These are phyloP conservation scores for Albifimbria verrucaria DNA, from an alignment of 2,329 filamentous ascomycete species.

Conservation along the genomic window DNA sequence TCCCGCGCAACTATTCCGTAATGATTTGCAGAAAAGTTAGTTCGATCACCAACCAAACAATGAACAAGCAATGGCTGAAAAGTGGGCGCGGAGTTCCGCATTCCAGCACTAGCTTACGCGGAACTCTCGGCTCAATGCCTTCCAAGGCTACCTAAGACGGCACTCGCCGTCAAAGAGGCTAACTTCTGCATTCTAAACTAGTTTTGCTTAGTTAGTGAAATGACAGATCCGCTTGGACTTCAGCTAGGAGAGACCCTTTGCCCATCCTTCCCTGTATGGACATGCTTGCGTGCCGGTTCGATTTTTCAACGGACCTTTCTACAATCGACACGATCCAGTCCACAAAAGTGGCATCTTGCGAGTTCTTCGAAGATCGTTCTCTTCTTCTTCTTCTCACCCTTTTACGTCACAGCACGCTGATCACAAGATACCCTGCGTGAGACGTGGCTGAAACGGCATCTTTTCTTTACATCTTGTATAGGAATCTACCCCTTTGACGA, in stretches of 20 bases:
- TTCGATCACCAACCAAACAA: neutral
- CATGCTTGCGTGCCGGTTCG: neutral
- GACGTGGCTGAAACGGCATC: too few relatives aligned
- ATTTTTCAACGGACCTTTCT: neutral
- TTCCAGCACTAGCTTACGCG: neutral
- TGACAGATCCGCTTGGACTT: neutral
- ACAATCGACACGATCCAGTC: neutral
- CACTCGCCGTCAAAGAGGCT: neutral
- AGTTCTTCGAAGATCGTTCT: too few relatives aligned
- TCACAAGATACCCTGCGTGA: too few relatives aligned
- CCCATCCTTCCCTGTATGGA: neutral
- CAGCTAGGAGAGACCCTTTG: neutral
- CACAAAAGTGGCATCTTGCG: neutral
- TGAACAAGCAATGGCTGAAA: neutral
- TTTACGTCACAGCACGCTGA: neutral
- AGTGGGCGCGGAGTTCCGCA: neutral
- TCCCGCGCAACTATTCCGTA: too few relatives aligned
- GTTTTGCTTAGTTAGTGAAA: neutral
- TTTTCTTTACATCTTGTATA: too few relatives aligned
- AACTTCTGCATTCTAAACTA: neutral
- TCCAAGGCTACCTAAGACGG: neutral
- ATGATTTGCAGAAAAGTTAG: too few relatives aligned
- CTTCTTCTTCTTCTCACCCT: neutral
- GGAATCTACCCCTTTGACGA: conserved; percentile 11
- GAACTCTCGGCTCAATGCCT: neutral